phyloP scores from a whole-genome alignment of 768 basidiomycete species.

The Pisolithus albus region DNA sequence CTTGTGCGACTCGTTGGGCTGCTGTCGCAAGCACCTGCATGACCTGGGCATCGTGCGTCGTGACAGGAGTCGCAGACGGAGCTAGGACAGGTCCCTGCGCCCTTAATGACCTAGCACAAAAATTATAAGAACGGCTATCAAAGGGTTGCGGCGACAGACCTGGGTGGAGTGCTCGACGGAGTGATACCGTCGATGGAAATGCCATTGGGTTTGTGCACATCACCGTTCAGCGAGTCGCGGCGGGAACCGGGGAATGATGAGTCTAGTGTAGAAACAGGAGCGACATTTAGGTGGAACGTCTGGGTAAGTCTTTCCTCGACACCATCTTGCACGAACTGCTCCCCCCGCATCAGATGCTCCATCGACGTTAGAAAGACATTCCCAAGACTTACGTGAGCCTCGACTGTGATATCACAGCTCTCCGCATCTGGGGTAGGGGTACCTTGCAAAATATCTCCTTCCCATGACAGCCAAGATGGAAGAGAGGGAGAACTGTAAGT shows the following conservation, averaged over 20 bases:
- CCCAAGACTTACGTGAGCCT: slow-evolving; percentile 56
- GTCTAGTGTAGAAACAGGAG: slow-evolving; percentile 53
- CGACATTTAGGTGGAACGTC: slow-evolving; percentile 65
- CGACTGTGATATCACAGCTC: slow-evolving; percentile 65
- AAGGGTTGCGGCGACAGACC: slow-evolving; percentile 16
- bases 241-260: slow-evolving; percentile 37
- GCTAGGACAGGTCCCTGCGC: slow-evolving; percentile 25
- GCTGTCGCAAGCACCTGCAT: slow-evolving; percentile 72
- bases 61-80: slow-evolving; percentile 22
- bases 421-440: slow-evolving; percentile 72
- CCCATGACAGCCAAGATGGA: slow-evolving; percentile 87
- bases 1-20: slow-evolving; percentile 70
- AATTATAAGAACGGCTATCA: slow-evolving; percentile 5
- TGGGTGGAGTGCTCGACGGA: slow-evolving; percentile 24
- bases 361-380: slow-evolving; percentile 1
- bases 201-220: slow-evolving; percentile 35
- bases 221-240: slow-evolving; percentile 43
- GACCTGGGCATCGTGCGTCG: slow-evolving; percentile 59
- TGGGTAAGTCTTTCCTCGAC: slow-evolving; percentile 62
- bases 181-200: slow-evolving; percentile 35
- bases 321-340: slow-evolving; percentile 57
- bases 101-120: slow-evolving; percentile 22
- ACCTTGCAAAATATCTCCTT: slow-evolving; percentile 74
- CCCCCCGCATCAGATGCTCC: slow-evolving; percentile 8
- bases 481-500: slow-evolving; percentile 73